A percentile compares a stretch with the other conserved stretches of the same genome.
Evolutionary conservation across 2,329 filamentous ascomycete species (phyloP).

Genomic region (Calonectria pseudoreteaudii): DNA sequence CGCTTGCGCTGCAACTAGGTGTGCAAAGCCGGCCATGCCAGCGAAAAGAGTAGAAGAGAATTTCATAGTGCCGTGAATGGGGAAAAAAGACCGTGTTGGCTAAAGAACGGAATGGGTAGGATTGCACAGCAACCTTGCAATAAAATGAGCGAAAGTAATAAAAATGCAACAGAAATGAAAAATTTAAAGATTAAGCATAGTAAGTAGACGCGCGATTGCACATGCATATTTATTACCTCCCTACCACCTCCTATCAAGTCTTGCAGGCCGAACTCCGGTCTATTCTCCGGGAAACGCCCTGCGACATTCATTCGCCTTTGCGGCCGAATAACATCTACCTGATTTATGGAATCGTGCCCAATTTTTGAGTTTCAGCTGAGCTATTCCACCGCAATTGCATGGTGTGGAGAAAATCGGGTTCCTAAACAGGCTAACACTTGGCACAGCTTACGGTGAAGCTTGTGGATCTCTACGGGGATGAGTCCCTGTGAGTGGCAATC

Average conservation of each 20-base stretch:
- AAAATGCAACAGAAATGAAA: not conserved
- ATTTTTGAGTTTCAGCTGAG: not conserved
- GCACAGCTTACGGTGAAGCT: not conserved
- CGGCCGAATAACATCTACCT: not conserved
- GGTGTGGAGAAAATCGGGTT: not conserved
- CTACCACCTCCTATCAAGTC: not conserved
- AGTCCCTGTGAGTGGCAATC: not conserved
- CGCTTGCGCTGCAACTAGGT: slow-evolving; percentile 1
- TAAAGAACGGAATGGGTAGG: not conserved
- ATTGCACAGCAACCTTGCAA: not conserved
- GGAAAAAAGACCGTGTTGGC: not conserved
- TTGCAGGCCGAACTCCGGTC: no score
- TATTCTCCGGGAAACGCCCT: not conserved
- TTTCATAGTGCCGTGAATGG: not conserved
- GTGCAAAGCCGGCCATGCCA: not conserved
- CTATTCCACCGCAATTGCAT: not conserved
- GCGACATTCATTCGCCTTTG: no score
- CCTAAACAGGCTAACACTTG: not conserved
- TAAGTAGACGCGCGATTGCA: not conserved
- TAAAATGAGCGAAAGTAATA: not conserved
- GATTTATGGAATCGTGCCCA: not conserved
- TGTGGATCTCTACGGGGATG: not conserved
- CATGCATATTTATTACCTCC: not conserved
- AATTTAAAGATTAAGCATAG: not conserved
- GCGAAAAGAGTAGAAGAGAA: not conserved